Percentiles rank a stretch among this genome's conserved stretches.
phyloP scores from a whole-genome alignment of 2,329 filamentous ascomycete genomes.

The Tolypocladium album region DNA sequence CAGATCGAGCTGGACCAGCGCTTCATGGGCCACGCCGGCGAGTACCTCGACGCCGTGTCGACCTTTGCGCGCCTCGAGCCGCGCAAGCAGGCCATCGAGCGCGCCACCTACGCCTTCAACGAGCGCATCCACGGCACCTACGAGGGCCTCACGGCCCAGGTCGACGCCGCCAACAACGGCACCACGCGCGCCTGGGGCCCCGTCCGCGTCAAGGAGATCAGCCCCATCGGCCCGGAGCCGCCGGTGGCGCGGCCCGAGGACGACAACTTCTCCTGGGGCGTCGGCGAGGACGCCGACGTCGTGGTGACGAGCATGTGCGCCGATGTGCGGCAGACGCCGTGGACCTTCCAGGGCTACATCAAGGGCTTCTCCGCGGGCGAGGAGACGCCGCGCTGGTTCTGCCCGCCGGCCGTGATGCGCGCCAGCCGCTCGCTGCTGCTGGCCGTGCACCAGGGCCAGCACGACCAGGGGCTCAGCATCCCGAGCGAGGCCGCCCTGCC shows the following conservation, averaged over 20 bases:
- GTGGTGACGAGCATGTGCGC: conserved; percentile 18
- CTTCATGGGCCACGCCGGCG: conserved; percentile 19
- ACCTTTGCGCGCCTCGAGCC: conserved; percentile 40
- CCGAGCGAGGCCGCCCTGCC: conserved; percentile 24
- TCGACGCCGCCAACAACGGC: conserved; percentile 13
- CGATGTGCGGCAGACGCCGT: conserved; percentile 13
- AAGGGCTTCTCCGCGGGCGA: conserved; percentile 13
- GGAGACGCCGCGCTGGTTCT: conserved; percentile 20
- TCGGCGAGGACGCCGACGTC: conserved; percentile 22
- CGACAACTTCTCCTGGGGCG: conserved; percentile 17
- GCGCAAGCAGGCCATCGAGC: conserved; percentile 47
- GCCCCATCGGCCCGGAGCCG: conserved; percentile 18
- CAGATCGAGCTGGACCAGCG: conserved; percentile 35
- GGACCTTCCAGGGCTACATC: conserved; percentile 22
- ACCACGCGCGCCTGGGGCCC: conserved; percentile 19
- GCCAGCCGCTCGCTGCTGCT: conserved; percentile 19
- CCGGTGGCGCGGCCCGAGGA: conserved; percentile 13
- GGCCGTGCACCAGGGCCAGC: conserved; percentile 20
- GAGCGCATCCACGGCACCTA: conserved; percentile 39
- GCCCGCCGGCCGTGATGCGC: conserved; percentile 24
- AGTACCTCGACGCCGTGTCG: conserved; percentile 15
- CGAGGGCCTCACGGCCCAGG: conserved; percentile 23
- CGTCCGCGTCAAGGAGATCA: conserved; percentile 14
- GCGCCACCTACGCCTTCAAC: conserved; percentile 44
- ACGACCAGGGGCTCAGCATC: conserved; percentile 15